These are phyloP conservation scores for Neofusicoccum umdonicola DNA, from an alignment of 2,329 filamentous ascomycete species.

Conservation along the genomic window DNA sequence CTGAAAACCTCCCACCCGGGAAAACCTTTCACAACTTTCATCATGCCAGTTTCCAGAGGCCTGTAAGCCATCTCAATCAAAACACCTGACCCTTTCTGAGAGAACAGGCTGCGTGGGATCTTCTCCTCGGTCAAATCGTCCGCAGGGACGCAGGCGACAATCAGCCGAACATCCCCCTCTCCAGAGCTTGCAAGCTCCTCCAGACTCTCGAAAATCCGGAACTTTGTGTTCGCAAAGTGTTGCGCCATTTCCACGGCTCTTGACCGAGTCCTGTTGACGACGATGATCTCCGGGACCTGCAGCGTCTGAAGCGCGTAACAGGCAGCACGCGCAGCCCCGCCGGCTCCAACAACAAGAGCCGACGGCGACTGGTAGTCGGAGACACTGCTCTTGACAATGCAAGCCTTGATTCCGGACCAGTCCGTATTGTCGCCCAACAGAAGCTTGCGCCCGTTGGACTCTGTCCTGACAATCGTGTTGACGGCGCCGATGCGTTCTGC, in stretches of 20 bases:
- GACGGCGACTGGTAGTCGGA: background rate
- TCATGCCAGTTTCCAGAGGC: background rate
- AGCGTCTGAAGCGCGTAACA: background rate
- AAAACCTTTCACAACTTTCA: background rate
- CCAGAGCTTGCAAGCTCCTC: background rate
- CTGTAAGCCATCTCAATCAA: background rate
- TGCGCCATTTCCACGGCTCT: background rate
- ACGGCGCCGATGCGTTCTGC: background rate
- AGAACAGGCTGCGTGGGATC: background rate
- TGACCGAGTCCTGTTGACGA: background rate
- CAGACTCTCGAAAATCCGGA: background rate
- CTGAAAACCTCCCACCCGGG: background rate
- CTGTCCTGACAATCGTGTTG: background rate
- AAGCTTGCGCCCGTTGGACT: background rate
- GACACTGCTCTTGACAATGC: background rate
- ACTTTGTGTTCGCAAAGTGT: background rate
- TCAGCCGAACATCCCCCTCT: background rate
- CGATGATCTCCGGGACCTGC: background rate
- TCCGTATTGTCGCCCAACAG: background rate
- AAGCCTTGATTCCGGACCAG: background rate
- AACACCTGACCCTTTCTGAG: background rate
- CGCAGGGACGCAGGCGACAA: background rate
- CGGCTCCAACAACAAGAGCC: background rate
- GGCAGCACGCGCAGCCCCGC: background rate
- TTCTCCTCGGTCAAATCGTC: background rate